Evolutionary conservation across 345 rosid genomes (phyloP).

Genomic region (Eucalyptus leucophloia): DNA sequence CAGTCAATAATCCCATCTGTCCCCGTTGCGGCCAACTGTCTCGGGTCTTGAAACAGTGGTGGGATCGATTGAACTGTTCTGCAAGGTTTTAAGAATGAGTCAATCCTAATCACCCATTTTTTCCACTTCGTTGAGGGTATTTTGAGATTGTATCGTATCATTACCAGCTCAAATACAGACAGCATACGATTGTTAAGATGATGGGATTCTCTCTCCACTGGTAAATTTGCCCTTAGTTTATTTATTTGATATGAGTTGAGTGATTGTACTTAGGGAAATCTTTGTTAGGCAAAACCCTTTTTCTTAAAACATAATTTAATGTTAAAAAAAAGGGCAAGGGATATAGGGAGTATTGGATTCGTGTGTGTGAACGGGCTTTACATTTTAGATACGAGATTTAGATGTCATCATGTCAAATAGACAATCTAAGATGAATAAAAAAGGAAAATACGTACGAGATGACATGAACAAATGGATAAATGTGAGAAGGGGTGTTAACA

Average conservation of each 20-base stretch:
- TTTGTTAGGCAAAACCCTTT: background rate
- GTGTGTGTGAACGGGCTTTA: background rate
- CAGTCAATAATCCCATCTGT: background rate
- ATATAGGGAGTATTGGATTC: background rate
- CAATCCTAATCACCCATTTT: background rate
- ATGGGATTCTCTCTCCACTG: background rate
- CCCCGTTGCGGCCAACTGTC: slow-evolving; percentile 23
- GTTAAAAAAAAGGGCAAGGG: background rate
- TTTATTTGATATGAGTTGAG: background rate
- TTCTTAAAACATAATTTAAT: background rate
- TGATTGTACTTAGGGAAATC: background rate
- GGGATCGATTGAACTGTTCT: background rate
- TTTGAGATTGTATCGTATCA: background rate
- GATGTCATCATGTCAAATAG: background rate
- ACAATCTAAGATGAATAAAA: background rate
- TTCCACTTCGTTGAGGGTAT: background rate
- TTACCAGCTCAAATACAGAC: background rate
- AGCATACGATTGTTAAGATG: background rate
- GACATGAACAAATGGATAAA: background rate
- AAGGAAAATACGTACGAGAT: background rate
- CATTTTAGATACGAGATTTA: background rate
- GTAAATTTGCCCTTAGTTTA: background rate
- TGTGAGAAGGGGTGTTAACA: background rate
- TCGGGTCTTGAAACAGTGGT: slow-evolving; percentile 20
- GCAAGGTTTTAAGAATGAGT: background rate